phyloP scores from a whole-genome alignment of 257 asterid genomes.

The Nicotiana undulata region DNA sequence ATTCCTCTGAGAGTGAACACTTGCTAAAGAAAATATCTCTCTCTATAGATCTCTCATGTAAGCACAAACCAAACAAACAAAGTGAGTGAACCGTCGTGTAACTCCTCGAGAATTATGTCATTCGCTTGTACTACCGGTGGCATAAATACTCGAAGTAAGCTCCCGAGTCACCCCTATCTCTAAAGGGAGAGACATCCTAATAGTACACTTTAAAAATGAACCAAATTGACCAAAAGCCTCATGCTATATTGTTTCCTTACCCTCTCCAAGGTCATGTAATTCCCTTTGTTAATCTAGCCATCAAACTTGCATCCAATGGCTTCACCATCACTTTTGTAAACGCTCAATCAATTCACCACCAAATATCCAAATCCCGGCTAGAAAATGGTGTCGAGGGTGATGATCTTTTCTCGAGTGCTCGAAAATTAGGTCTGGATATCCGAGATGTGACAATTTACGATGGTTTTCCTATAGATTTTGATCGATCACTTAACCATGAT shows the following conservation, averaged over 20 bases:
- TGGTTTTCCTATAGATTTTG: constrained; percentile 50
- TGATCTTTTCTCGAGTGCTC: constrained; percentile 47
- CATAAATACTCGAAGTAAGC: no score
- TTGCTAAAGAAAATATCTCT: no score
- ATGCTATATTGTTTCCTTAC: constrained; percentile 62
- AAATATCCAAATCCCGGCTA: constrained; percentile 32
- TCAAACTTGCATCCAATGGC: constrained; percentile 63
- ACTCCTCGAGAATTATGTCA: no score
- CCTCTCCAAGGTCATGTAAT: constrained; percentile 78
- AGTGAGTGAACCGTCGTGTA: no score
- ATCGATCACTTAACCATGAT: constrained; percentile 49
- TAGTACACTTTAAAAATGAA: background rate
- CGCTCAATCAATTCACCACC: constrained; percentile 59
- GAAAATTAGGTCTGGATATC: constrained; percentile 49
- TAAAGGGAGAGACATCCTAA: no score
- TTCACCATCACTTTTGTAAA: constrained; percentile 64
- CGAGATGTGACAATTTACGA: constrained; percentile 52
- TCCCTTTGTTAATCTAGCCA: constrained; percentile 63
- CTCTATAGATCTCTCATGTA: no score
- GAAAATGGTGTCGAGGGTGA: background rate
- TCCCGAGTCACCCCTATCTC: no score
- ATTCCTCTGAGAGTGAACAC: no score
- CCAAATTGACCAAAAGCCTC: constrained; percentile 31
- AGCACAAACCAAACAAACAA: no score
- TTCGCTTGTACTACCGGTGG: no score